Evolutionary conservation across 352 stramenopile genomes (phyloP).

Genomic region (Blastocystis sp.): DNA sequence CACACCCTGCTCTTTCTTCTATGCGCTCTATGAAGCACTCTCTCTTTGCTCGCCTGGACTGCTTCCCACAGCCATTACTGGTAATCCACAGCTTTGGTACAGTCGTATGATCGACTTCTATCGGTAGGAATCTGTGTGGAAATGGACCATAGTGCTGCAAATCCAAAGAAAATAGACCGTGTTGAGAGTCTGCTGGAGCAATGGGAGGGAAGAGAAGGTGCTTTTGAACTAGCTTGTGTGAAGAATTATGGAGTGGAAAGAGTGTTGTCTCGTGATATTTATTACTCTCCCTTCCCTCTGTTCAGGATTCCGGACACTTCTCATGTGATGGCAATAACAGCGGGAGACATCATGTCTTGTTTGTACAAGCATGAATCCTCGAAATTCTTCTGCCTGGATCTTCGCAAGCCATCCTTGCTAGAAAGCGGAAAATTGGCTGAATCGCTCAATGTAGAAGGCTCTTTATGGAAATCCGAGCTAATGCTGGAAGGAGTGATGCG

Average conservation of each 20-base stretch:
- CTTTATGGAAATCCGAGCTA: not conserved
- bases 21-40: not conserved
- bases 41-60: slow-evolving; percentile 4
- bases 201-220: not conserved
- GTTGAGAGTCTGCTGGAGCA: not conserved
- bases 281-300: not conserved
- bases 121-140: not conserved
- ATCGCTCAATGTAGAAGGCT: not conserved
- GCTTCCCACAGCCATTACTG: not conserved
- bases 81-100: not conserved
- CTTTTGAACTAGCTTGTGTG: not conserved
- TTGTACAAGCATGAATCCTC: not conserved
- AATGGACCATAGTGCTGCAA: not conserved
- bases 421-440: not conserved
- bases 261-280: slow-evolving; percentile 32
- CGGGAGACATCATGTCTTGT: not conserved
- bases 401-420: not conserved
- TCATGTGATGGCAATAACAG: not conserved
- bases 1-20: not conserved
- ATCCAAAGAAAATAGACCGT: not conserved
- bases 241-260: slow-evolving; percentile 51
- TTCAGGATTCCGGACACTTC: not conserved
- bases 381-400: not conserved
- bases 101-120: slow-evolving; percentile 15
- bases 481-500: slow-evolving; percentile 15